Evolutionary conservation across 805 yeast genomes (phyloP), one percentile per base, ranked within the genome.

Genomic region (Schizosaccharomyces lindneri): DNA sequence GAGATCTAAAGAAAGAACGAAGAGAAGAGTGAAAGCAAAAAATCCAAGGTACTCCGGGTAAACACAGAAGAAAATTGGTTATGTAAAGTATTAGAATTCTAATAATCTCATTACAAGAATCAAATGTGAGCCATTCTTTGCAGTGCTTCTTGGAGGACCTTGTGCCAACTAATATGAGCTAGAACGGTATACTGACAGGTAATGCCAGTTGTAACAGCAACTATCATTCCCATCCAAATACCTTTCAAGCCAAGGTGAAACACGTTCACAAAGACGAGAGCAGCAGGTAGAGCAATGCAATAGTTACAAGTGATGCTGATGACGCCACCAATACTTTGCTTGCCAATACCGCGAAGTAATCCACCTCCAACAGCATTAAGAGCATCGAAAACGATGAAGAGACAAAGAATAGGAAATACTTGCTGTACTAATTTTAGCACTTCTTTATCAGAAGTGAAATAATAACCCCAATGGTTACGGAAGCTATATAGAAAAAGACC

Each of bases 321-420:
- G 61, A 78, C 74, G 13, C 93, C 84, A 0, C 95, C 95, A 48
- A 85, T 75, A 55, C 79, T 76, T 70, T 87, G 95, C 70, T 85
- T 77, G 9, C 95, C 94, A 71, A 86, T 95, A 19, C 95, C 95
- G 65, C 95, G 76, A 62, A 88, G 73, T 51, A 88, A 76, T 1
- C 95, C 89, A 7, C 93, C 93, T 4, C 83, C 78, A 2, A 85
- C 79, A 2, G 87, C 85, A 65, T 84, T 85, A 62, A 81, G 68
- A 1, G 85, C 76, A 68, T 88, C 96, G 62, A 80, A 77, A 43
- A 84, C 68, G 69, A 85, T 94, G 65, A 84, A 79, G 17, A 80
- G 60, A 0, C 87, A 86, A 32, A 83, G 81, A 55, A 84, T 69
- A 0, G 83, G 83, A 55, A 86, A 70, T 4, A 83, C 74, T 13